These are phyloP conservation scores for Erodium texanum DNA, from an alignment of 441 rosid genomes.

Conservation along the genomic window DNA sequence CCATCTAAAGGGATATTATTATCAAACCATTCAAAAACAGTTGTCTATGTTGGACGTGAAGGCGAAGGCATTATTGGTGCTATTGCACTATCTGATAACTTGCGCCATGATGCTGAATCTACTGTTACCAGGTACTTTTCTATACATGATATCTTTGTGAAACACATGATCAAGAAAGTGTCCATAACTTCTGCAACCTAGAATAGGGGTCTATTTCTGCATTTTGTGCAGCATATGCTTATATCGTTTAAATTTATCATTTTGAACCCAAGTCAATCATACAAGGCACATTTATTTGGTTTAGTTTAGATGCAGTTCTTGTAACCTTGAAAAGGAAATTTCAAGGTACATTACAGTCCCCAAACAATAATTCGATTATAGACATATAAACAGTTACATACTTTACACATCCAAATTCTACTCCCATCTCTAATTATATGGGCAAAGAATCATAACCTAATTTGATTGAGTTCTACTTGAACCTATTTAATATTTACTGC, in stretches of 20 bases:
- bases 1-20: slow-evolving; percentile 30
- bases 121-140: slow-evolving; percentile 56
- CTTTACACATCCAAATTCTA: neutral
- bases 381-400: neutral
- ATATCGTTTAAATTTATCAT: neutral
- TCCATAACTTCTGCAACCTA: neutral
- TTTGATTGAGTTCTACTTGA: neutral
- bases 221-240: neutral
- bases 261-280: neutral
- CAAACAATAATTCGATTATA: neutral
- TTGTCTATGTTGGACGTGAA: slow-evolving; percentile 78
- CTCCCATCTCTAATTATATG: neutral
- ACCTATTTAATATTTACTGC: neutral
- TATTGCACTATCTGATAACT: slow-evolving; percentile 64
- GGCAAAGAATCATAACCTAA: neutral
- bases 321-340: neutral
- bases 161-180: neutral
- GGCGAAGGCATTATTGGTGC: slow-evolving; percentile 88
- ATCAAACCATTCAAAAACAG: slow-evolving; percentile 63
- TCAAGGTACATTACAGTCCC: neutral
- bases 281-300: slow-evolving; percentile 4
- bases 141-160: neutral
- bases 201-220: neutral
- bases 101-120: slow-evolving; percentile 69
- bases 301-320: too few relatives aligned